phyloP scores from a whole-genome alignment of 169 alveolate species.

The Eimeria brunetti region DNA sequence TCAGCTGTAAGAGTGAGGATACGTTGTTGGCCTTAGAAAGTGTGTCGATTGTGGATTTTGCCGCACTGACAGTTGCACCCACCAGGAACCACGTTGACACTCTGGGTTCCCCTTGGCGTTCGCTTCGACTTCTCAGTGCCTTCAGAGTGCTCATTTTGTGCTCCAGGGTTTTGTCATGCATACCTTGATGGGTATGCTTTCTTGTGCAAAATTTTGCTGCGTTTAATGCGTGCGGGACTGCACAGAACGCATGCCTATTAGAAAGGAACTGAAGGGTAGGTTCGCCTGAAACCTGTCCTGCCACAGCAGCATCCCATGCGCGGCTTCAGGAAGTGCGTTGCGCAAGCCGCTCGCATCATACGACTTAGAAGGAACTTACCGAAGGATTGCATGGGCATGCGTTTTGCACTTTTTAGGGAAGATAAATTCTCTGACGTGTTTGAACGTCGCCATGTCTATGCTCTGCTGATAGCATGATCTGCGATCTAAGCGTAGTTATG shows the following conservation, averaged over 20 bases:
- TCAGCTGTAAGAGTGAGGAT: too few relatives aligned
- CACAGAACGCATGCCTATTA: neutral
- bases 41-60: neutral
- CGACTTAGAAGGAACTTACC: neutral
- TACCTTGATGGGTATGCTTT: neutral
- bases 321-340: conserved; percentile 4
- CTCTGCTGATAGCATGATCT: too few relatives aligned
- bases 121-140: neutral
- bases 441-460: neutral
- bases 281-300: neutral
- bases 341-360: neutral
- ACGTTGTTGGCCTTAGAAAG: neutral
- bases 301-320: neutral
- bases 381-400: neutral
- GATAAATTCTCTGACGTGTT: neutral
- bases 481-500: too few relatives aligned
- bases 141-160: too few relatives aligned
- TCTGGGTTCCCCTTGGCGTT: neutral
- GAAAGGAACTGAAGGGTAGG: neutral
- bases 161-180: too few relatives aligned
- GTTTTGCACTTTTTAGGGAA: neutral
- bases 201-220: neutral
- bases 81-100: neutral
- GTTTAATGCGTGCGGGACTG: neutral
- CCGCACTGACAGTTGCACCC: neutral